Conservation (phyloP, 306 rosid genomes). For the Alnus glutinosa region DNA sequence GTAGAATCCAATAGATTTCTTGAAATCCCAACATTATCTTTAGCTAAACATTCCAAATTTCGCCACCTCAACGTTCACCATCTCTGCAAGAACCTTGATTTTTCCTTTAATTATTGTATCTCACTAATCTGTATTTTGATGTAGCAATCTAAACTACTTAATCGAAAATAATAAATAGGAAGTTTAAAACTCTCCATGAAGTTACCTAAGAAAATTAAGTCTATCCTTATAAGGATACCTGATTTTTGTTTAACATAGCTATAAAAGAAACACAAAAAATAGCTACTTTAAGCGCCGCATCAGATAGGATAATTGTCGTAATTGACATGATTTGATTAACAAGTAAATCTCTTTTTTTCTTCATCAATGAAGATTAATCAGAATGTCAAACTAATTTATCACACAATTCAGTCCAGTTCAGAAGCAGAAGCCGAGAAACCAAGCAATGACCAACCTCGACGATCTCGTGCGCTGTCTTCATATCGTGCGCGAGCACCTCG, state of each 20-base stretch:
- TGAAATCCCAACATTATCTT: no score
- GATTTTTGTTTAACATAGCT: no score
- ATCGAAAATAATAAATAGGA: no score
- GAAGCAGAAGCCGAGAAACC: not conserved
- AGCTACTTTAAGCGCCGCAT: not conserved
- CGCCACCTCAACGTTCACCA: no score
- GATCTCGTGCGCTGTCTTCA: constrained; percentile 84
- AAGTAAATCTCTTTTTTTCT: not conserved
- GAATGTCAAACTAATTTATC: not conserved
- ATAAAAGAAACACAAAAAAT: not conserved
- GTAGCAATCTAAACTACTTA: no score
- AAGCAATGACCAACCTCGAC: constrained; percentile 60
- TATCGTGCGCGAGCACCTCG: constrained; percentile 75
- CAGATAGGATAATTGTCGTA: not conserved
- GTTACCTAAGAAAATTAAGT: no score
- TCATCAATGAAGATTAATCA: not conserved
- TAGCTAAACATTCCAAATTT: no score
- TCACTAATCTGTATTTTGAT: no score
- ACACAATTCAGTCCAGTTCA: not conserved
- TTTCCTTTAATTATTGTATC: no score
- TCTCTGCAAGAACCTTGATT: no score
- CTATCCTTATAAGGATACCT: not conserved
- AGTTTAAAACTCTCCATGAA: no score
- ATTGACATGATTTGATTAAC: not conserved
- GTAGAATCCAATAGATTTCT: no score